A percentile compares a stretch with the other conserved stretches of the same genome.
Evolutionary conservation across 2,329 filamentous ascomycete species (phyloP).

Genomic region (Pseudocercospora eumusae): DNA sequence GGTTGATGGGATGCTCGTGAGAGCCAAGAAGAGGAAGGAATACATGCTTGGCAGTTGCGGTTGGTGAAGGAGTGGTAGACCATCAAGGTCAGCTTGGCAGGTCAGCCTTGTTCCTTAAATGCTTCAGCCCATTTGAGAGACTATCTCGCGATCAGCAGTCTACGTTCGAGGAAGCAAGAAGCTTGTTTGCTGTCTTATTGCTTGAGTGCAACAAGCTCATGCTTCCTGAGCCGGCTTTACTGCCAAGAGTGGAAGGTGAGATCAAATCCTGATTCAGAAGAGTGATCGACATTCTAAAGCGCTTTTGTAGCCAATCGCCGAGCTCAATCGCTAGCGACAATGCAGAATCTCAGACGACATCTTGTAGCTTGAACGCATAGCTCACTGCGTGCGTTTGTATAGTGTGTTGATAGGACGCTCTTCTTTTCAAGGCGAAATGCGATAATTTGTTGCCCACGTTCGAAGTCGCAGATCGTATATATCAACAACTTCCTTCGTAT

Average conservation of each 20-base stretch:
- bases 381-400: neutral
- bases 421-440: neutral
- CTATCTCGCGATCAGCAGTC: neutral
- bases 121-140: neutral
- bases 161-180: no score
- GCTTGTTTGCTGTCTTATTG: neutral
- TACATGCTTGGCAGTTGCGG: neutral
- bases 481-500: no score
- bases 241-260: neutral
- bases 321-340: neutral
- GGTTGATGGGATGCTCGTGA: neutral
- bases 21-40: neutral
- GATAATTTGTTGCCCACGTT: neutral
- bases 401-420: neutral
- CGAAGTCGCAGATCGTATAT: no score
- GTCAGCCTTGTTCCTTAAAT: neutral
- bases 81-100: neutral
- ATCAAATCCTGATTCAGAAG: neutral
- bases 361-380: neutral
- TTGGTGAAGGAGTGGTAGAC: neutral
- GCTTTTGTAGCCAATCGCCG: neutral
- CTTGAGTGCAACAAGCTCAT: neutral
- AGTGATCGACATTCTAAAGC: neutral
- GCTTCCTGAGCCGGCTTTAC: neutral
- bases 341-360: neutral